These are phyloP conservation scores for Sporodiniella umbellata DNA, from an alignment of 371 early-diverging fungal species.

Conservation along the genomic window DNA sequence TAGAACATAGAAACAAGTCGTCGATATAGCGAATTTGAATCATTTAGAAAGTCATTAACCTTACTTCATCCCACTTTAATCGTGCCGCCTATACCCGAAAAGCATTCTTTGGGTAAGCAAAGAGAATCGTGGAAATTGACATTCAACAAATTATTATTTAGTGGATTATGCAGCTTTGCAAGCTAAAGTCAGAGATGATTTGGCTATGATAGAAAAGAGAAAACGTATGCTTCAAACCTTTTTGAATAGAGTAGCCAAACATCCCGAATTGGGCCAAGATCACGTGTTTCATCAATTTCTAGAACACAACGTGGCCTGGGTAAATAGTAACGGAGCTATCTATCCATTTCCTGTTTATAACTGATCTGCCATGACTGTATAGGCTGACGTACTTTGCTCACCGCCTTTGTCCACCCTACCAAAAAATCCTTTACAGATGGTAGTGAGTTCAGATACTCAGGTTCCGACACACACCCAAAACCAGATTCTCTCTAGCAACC, in stretches of 20 bases:
- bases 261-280: conserved; percentile 82
- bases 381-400: conserved; percentile 70
- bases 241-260: conserved; percentile 82
- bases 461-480: conserved; percentile 19
- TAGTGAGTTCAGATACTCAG: conserved; percentile 25
- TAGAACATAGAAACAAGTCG: conserved; percentile 37
- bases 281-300: conserved; percentile 91
- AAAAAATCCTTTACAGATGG: conserved; percentile 61
- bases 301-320: conserved; percentile 67
- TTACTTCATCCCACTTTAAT: conserved; percentile 82
- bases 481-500: conserved; percentile 23
- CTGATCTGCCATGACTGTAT: too few relatives aligned
- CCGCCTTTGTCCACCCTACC: conserved; percentile 45
- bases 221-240: conserved; percentile 94
- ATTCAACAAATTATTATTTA: conserved; percentile 25
- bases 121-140: too few relatives aligned
- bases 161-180: conserved; percentile 86
- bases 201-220: conserved; percentile 82
- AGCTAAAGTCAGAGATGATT: conserved; percentile 87
- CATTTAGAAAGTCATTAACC: conserved; percentile 73
- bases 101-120: conserved; percentile 84
- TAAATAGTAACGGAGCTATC: conserved; percentile 32
- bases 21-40: conserved; percentile 94
- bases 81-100: conserved; percentile 96
- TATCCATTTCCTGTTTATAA: too few relatives aligned